Base-by-base conservation (phyloP, 2,329 filamentous ascomycete genomes). In the Gyromitra esculenta region DNA sequence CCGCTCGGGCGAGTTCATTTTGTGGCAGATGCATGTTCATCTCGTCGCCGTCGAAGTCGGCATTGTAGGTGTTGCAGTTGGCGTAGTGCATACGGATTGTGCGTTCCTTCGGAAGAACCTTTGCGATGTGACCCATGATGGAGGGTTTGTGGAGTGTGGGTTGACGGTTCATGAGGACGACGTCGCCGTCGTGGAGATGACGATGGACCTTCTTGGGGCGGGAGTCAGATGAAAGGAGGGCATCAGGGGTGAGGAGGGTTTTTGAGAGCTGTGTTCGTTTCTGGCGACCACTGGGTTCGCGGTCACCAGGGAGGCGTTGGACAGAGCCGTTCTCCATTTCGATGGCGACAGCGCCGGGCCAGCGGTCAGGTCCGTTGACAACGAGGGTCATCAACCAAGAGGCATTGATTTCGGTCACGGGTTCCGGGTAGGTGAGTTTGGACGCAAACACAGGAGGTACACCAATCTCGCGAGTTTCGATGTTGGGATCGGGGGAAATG, bases 21-120 rank as follows among this genome's bases (percentile, higher is more conserved):
- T 99, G 96, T 0, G 96, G 96, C 82, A 99, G 98, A 84, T 99
- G 96, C 94, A 99, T 96, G 84, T 99, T 99, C 96, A 99, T 99
- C 84, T 99, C 96, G 83, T 99, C 96, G 83, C 96, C 96, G 82
- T 99, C 96, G 82, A 99, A 99, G 87, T 99, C 96, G 41, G 96
- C 96, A 81, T 99, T 99, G 87, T 99, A 99, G 0, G 96, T 97
- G 82, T 99, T 99, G 84, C 96, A 98, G 83, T 99, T 99, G 81
- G 96, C 95, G 85, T 99, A 99, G 86, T 99, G 96, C 95, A 99
- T 98, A 80, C 96, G 94, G 83, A 99, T 94, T 0, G 96, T 98
- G 85, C 97, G 97, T 84, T 99, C 96, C 45, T 94, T 94, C 0
- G 93, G 92, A 18, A 99, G 85, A 5, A 99, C 95, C 76, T 94